Percentiles rank a stretch among this genome's conserved stretches.
phyloP scores from a whole-genome alignment of 345 rosid genomes.

The Cochlearia excelsa region DNA sequence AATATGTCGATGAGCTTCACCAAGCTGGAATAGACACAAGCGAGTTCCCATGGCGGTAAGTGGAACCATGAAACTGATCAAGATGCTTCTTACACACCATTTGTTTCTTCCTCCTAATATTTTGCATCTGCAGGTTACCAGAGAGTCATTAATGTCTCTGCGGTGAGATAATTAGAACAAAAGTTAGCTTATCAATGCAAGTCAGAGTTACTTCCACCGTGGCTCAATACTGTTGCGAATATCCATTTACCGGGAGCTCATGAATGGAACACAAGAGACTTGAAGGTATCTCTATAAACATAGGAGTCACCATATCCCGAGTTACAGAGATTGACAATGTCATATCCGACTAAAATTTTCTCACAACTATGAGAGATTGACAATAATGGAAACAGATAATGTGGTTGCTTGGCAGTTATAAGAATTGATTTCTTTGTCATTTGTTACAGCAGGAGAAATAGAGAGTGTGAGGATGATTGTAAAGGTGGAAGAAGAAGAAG shows the following conservation, averaged over 20 bases:
- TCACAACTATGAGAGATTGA: slow-evolving; percentile 3
- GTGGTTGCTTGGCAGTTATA: slow-evolving; percentile 7
- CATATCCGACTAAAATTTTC: neutral
- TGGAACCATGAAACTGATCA: neutral
- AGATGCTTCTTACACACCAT: slow-evolving; percentile 12
- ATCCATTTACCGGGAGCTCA: slow-evolving; percentile 5
- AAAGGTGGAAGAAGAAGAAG: slow-evolving; percentile 22
- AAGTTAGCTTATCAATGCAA: slow-evolving; percentile 20
- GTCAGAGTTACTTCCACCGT: slow-evolving; percentile 18
- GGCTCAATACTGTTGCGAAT: slow-evolving; percentile 14
- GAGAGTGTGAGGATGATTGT: neutral
- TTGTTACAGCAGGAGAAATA: slow-evolving; percentile 9
- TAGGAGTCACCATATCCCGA: slow-evolving; percentile 20
- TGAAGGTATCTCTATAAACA: slow-evolving; percentile 11
- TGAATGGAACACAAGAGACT: slow-evolving; percentile 21
- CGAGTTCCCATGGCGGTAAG: slow-evolving; percentile 98
- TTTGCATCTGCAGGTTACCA: slow-evolving; percentile 62
- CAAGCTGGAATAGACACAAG: slow-evolving; percentile 96
- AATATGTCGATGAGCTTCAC: slow-evolving; percentile 91
- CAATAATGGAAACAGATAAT: neutral
- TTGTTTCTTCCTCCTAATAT: slow-evolving; percentile 15
- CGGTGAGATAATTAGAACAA: slow-evolving; percentile 10
- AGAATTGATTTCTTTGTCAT: slow-evolving; percentile 5
- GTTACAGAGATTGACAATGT: too few species aligned
- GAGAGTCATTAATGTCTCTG: slow-evolving; percentile 60